Conservation (phyloP, 2,329 filamentous ascomycete genomes). For the Penicillium sp. region DNA sequence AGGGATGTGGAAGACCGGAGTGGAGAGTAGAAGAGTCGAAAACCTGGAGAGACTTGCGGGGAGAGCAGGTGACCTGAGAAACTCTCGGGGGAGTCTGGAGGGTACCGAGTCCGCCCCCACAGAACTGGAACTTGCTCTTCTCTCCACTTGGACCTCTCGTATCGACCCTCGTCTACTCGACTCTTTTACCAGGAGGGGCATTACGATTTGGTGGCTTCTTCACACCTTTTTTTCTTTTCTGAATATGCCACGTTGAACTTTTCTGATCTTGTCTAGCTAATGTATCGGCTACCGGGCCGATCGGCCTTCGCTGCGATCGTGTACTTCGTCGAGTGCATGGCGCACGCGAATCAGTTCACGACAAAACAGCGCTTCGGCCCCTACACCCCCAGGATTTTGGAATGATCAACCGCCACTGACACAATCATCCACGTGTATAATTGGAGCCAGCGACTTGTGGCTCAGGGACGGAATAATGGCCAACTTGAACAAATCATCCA, state of each 20-base stretch:
- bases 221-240: neutral
- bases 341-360: neutral
- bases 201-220: neutral
- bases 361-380: neutral
- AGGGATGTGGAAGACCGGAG: neutral
- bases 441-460: neutral
- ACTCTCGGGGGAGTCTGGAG: neutral
- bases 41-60: slow-evolving; percentile 30
- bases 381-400: neutral
- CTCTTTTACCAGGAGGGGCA: neutral
- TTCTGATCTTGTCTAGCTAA: neutral
- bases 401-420: neutral
- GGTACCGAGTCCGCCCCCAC: neutral
- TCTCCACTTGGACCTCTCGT: neutral
- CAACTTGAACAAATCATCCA: neutral
- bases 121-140: neutral
- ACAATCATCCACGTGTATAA: neutral
- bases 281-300: slow-evolving; percentile 1
- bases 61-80: slow-evolving; percentile 18
- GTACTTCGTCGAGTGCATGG: neutral
- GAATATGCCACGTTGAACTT: neutral
- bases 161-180: neutral
- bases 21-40: slow-evolving; percentile 5
- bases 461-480: neutral
- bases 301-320: neutral